Percentiles rank a stretch among this genome's conserved stretches.
Evolutionary conservation across 176 grass and related monocot genomes (phyloP).

Genomic region (Eleusine coracana): DNA sequence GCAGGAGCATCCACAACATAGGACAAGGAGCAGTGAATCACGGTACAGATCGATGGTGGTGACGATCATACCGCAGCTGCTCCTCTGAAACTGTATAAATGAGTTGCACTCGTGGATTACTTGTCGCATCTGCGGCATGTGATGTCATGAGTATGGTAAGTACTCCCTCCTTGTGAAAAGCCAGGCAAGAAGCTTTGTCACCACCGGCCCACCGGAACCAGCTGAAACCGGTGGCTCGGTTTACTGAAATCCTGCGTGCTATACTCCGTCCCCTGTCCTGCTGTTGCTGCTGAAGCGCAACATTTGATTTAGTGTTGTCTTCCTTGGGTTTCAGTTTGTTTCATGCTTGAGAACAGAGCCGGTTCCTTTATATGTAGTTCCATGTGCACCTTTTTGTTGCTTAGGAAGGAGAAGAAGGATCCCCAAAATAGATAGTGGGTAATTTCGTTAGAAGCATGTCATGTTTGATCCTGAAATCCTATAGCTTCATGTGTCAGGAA

Average conservation of each 20-base stretch:
- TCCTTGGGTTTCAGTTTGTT: not conserved
- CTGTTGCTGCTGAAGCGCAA: not conserved
- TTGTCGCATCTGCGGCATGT: not conserved
- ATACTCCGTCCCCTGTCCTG: not conserved
- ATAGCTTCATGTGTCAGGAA: no score
- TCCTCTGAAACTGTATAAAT: not conserved
- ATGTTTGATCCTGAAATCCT: no score
- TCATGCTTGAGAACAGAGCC: conserved; percentile 1
- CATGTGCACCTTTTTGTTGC: not conserved
- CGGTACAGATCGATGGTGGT: not conserved
- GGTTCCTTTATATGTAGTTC: not conserved
- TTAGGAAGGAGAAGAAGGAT: not conserved
- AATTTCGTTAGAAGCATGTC: not conserved
- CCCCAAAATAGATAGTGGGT: not conserved
- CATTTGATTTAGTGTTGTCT: not conserved
- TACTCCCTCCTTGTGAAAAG: not conserved
- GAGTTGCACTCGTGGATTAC: no score
- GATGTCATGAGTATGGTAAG: not conserved
- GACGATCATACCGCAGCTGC: not conserved
- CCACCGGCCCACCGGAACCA: no score
- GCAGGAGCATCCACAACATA: not conserved
- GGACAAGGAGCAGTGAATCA: not conserved
- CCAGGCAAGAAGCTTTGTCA: no score
- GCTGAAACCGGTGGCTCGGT: no score
- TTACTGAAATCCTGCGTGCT: no score